These are phyloP conservation scores for Lipomyces anomalus DNA, from an alignment of 805 yeast species.

Conservation along the genomic window DNA sequence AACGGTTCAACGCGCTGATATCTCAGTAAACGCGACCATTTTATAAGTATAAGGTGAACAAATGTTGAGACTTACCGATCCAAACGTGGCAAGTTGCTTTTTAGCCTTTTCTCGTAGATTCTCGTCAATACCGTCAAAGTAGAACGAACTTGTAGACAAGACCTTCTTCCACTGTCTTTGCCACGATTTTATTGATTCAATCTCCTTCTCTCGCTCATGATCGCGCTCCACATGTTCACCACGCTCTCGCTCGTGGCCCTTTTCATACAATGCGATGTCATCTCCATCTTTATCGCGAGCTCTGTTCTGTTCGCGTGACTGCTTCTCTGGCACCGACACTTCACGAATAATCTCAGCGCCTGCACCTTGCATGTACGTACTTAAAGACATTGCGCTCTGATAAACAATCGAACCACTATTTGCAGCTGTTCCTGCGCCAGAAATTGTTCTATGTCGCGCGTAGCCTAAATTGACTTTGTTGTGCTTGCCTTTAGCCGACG, in stretches of 20 bases:
- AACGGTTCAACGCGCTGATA: slow-evolving; percentile 45
- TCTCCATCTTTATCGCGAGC: neutral
- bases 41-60: slow-evolving; percentile 26
- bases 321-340: neutral
- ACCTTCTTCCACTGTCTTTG: slow-evolving; percentile 59
- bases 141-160: slow-evolving; percentile 53
- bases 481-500: too few relatives aligned
- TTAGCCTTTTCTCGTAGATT: slow-evolving; percentile 27
- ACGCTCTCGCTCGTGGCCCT: neutral
- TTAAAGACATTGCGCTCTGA: neutral
- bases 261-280: neutral
- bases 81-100: slow-evolving; percentile 29
- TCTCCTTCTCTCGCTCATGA: neutral
- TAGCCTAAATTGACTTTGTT: too few relatives aligned
- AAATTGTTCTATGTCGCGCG: too few relatives aligned
- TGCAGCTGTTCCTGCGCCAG: too few relatives aligned
- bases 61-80: slow-evolving; percentile 29
- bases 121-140: slow-evolving; percentile 49
- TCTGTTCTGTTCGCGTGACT: neutral
- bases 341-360: neutral
- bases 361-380: neutral
- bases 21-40: slow-evolving; percentile 47
- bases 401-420: too few relatives aligned
- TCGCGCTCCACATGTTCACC: too few relatives aligned
- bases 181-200: slow-evolving; percentile 40